A percentile compares a stretch with the other conserved stretches of the same genome.
Evolutionary conservation across 1,139 yeast genomes (phyloP).

Genomic region (Wickerhamomyces sp.): DNA sequence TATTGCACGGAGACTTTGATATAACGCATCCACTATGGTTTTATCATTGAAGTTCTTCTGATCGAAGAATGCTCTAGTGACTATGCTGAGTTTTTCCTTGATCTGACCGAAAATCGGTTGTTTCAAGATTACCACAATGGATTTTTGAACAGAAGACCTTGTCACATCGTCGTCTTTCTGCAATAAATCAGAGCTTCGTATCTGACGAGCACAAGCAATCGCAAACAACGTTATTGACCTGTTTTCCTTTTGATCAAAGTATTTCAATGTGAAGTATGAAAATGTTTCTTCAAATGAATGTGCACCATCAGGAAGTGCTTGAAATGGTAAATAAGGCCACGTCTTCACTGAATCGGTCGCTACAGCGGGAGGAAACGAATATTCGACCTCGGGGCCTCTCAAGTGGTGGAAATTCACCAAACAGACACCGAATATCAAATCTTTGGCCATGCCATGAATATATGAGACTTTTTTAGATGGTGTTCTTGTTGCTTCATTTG

Average conservation of each 20-base stretch:
- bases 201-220: constrained; percentile 87
- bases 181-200: constrained; percentile 56
- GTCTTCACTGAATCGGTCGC: constrained; percentile 37
- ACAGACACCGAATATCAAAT: constrained; percentile 72
- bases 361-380: constrained; percentile 72
- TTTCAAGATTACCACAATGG: constrained; percentile 80
- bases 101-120: constrained; percentile 87
- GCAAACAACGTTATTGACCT: constrained; percentile 72
- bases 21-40: constrained; percentile 61
- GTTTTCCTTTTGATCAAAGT: constrained; percentile 48
- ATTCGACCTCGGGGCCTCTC: constrained; percentile 93
- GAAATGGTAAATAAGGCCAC: constrained; percentile 92
- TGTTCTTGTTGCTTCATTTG: not conserved
- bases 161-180: constrained; percentile 65
- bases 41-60: constrained; percentile 76
- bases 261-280: constrained; percentile 83
- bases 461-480: constrained; percentile 15
- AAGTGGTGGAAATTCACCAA: constrained; percentile 92
- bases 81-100: constrained; percentile 83
- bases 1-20: constrained; percentile 59
- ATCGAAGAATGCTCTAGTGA: constrained; percentile 79
- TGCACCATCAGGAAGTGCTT: constrained; percentile 94
- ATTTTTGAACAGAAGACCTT: constrained; percentile 86
- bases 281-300: constrained; percentile 91
- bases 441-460: constrained; percentile 18